Evolutionary conservation across 2,329 filamentous ascomycete genomes (phyloP).

Genomic region (Fusarium udum): DNA sequence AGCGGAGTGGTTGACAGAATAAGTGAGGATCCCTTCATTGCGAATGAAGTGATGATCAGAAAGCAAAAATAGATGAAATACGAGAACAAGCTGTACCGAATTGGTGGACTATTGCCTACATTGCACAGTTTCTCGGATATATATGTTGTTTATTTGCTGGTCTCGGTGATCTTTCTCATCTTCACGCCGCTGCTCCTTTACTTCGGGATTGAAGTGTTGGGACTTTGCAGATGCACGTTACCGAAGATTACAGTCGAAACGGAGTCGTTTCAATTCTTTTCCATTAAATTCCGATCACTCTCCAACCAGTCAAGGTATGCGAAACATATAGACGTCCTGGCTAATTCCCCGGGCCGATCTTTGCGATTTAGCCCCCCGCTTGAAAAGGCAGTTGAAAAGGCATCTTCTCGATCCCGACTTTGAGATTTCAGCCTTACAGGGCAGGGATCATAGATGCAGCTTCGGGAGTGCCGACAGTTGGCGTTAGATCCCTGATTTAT

Average conservation of each 20-base stretch:
- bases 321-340: too few relatives aligned
- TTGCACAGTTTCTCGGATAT: not conserved
- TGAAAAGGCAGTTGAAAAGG: fast-evolving
- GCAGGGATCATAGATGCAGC: not conserved
- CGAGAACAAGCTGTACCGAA: not conserved
- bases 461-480: not conserved
- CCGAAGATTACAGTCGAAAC: not conserved
- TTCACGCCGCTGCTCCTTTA: not conserved
- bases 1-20: not conserved
- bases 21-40: not conserved
- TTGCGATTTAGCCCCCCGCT: not conserved
- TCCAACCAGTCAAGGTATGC: not conserved
- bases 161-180: not conserved
- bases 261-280: not conserved
- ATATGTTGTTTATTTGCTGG: not conserved
- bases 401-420: not conserved
- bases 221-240: not conserved
- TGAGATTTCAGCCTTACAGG: not conserved
- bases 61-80: not conserved
- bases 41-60: not conserved
- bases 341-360: not conserved
- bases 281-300: not conserved
- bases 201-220: not conserved
- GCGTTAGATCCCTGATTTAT: not conserved
- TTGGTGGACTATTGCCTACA: not conserved